These are phyloP conservation scores for Coix lacrymajobi DNA, from an alignment of 176 grass and related monocot genomes.

Conservation along the genomic window DNA sequence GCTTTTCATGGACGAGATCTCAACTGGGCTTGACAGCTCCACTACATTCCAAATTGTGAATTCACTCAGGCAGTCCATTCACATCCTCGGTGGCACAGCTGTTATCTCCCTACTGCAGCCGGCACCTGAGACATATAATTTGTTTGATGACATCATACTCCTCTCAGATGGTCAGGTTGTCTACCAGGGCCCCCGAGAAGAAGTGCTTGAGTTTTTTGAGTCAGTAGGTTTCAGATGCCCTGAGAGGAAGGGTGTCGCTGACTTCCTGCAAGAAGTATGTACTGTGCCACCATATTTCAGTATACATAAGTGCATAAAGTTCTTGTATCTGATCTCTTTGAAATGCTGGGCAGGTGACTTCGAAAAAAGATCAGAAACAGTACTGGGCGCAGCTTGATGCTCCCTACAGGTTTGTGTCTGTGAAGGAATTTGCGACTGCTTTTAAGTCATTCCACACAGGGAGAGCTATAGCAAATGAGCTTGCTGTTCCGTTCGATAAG, in stretches of 20 bases:
- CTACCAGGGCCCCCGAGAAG: constrained; percentile 74
- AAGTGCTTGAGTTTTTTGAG: constrained; percentile 88
- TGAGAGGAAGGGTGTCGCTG: constrained; percentile 80
- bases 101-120: constrained; percentile 88
- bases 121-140: constrained; percentile 77
- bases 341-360: constrained; percentile 45
- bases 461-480: constrained; percentile 41
- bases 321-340: neutral
- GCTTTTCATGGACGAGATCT: constrained; percentile 99
- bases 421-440: constrained; percentile 49
- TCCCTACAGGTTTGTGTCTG: constrained; percentile 57
- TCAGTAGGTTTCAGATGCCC: constrained; percentile 83
- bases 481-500: constrained; percentile 62
- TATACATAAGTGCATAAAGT: neutral
- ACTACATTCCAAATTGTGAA: constrained; percentile 96
- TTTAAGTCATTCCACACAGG: constrained; percentile 66
- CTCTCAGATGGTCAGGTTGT: constrained; percentile 82
- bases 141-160: constrained; percentile 89
- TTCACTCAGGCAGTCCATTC: constrained; percentile 77
- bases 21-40: constrained; percentile 94
- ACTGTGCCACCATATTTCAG: neutral
- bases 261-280: constrained; percentile 92
- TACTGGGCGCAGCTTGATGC: constrained; percentile 50
- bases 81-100: constrained; percentile 79
- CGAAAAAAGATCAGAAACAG: constrained; percentile 83